Evolutionary conservation across 2,329 filamentous ascomycete species (phyloP), one percentile per base, ranked within the genome.

Genomic region (Colletotrichum tabaci): DNA sequence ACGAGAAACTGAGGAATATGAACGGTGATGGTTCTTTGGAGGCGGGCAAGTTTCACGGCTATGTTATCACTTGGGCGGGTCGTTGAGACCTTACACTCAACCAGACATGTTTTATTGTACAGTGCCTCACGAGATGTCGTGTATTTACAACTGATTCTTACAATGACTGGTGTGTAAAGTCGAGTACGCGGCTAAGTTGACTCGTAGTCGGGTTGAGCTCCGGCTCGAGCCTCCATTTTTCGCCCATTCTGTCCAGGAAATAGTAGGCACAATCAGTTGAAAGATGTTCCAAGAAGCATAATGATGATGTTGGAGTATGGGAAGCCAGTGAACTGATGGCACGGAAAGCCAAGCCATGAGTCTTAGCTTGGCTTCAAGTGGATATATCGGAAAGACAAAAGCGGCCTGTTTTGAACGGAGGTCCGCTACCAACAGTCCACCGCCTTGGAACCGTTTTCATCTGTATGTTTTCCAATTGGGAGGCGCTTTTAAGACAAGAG

Each of bases 1-100:
- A 21, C 18, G 21, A 46, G 21, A 55, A 35, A 30, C 46, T 55
- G 46, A 10, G 52, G 61, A 69, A 26, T 65, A 65, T 26, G 52
- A 65, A 23, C 12, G 40, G 26, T 3, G 18, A 21, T 9, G 10
- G 18, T 47, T n/a, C 3, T n/a, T 47, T 21, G 18, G 7, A 47
- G 16, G 26, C 4, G 18, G 46, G 18, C n/a, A n/a, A 9, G 7
- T 21, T n/a, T 21, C 26, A 9, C 3, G 18, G 46, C 18, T 47
- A 16, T 26, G 3, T 26, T 26, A 26, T 47, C 46, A 18, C 7
- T 18, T 16, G 6, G 46, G 3, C 18, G 46, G 46, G 13, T 5
- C 46, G 18, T 2, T 21, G 46, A 4, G 4, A 47, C 4, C 18
- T n/a, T 21, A n/a, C 18, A n/a, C 8, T 47, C 18, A 21, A 3